Base-by-base conservation (phyloP, 2,329 filamentous ascomycete species). In the Calonectria hawksworthii region DNA sequence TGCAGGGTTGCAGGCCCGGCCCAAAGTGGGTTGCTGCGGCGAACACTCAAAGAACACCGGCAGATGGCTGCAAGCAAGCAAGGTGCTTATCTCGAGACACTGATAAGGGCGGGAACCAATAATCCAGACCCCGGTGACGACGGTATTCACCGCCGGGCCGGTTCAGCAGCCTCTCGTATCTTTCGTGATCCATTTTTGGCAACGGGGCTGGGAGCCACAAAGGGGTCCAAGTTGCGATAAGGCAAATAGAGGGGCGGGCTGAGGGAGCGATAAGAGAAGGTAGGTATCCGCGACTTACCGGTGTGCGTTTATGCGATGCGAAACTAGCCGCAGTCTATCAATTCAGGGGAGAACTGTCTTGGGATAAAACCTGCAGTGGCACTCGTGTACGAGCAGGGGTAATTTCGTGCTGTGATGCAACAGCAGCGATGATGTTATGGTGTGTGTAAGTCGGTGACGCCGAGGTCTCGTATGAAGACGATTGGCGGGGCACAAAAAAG, bases 131-230 rank as follows among this genome's bases (percentile, higher is more conserved):
- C 75, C 68, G 75, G 75, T 75, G 74, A 74, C 69, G 68, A 54
- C 73, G 71, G 75, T 72, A 74, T 80, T 81, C 79, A 78, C 79
- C 79, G 79, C 80, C 80, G 80, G 80, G 70, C 80, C 80, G 80
- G 80, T 76, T 76, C 79, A 51, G 26, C 14, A 36, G 38, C 68
- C 52, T 64, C 68, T 80, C 78, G 76, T 80, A 75, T 78, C 75
- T 74, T 72, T 67, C 36, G 13, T 47, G 30, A 63, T 59, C 75
- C 75, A 80, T 78, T 78, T 66, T 68, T 65, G 69, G 64, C 30
- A 67, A 65, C 59, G 54, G 61, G 75, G 76, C 59, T 77, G 74
- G 68, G 56, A 66, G 66, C 72, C 71, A 70, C 67, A 38, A 70
- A 61, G 67, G 67, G 67, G 67, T 70, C 68, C 72, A 70, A 66